Base-by-base conservation (phyloP, 139 green algal genomes). In the Chlorella sp. region DNA sequence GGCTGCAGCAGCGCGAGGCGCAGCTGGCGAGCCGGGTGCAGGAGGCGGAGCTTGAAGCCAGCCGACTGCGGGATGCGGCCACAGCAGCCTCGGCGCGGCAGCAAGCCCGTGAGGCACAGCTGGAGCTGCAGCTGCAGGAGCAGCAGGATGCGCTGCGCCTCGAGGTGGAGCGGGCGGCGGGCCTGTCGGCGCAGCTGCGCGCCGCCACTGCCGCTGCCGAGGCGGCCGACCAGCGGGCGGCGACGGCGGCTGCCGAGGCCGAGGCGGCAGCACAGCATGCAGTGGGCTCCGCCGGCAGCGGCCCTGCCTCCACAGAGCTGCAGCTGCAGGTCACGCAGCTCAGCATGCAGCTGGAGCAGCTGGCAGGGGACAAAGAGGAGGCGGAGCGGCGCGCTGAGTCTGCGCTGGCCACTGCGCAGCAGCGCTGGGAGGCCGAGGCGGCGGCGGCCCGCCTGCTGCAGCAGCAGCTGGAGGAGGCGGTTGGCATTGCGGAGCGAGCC, bases 61-160 rank as follows among this genome's bases (percentile, higher is more conserved):
- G 36, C 12, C 20, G 28, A 21, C 67, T 86, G 41, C 38, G 56
- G 2, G 71, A 26, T 25, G 56, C 16, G 25, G 62, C 38, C 44
- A 78, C 41, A 0, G 57, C 68, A 26, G 51, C 56, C 18, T 26
- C 81, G 1, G 84, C 84, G 4, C 44, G 67, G 44, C 65, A 80
- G 57, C 57, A 84, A 16, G 76, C 51, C 0, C 74, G 67, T 1
- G 85, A 86, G 71, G 85, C 85, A 15, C 85, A 88, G 76, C 74
- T 88, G 41, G 44, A 88, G 74, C 67, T 85, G 64, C 63, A 85
- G 64, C 55, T 79, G 18, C 60, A 57, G 32, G 65, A 86, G 78
- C 85, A 88, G 64, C 51, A 78, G 67, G 64, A 86, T 34, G 74
- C 34, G 26, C 62, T 75, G 34, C 47, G 36, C 21, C 13, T 55